Evolutionary conservation across 768 basidiomycete genomes (phyloP).

Genomic region (Floccularia luteovirens): DNA sequence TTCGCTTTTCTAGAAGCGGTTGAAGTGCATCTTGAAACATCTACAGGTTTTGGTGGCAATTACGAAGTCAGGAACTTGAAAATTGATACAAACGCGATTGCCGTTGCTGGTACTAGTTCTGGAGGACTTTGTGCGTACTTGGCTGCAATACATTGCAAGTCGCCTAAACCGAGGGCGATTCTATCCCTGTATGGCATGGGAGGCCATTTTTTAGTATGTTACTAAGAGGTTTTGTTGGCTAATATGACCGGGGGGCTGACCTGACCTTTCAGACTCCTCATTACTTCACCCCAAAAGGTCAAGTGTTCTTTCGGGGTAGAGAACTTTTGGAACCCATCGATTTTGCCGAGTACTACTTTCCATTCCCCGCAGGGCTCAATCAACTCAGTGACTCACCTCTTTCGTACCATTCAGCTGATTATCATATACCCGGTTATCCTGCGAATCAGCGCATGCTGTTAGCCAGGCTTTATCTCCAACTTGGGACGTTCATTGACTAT

Average conservation of each 20-base stretch:
- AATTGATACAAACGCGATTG: constrained; percentile 37
- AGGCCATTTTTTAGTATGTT: constrained; percentile 44
- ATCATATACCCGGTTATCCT: constrained; percentile 48
- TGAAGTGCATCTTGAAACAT: constrained; percentile 8
- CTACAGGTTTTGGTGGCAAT: not conserved
- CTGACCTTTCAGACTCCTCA: constrained; percentile 40
- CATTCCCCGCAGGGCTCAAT: constrained; percentile 17
- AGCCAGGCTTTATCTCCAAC: constrained; percentile 49
- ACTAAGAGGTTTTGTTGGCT: too few relatives aligned
- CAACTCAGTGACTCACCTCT: constrained; percentile 34
- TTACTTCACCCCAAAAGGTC: constrained; percentile 38
- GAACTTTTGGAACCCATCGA: constrained; percentile 43
- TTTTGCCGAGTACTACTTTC: constrained; percentile 41
- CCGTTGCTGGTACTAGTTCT: constrained; percentile 50
- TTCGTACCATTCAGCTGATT: constrained; percentile 34
- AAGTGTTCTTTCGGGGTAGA: constrained; percentile 45
- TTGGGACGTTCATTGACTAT: constrained; percentile 52
- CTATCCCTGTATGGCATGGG: constrained; percentile 58
- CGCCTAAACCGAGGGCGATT: constrained; percentile 45
- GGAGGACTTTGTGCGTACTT: constrained; percentile 62
- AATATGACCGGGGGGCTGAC: too few relatives aligned
- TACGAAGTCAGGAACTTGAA: constrained; percentile 10
- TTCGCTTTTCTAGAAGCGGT: constrained; percentile 34
- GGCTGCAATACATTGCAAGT: constrained; percentile 39
- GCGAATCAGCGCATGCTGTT: constrained; percentile 58